These are phyloP conservation scores for Cyclotella kingstonii DNA, from an alignment of 108 stramenopile genomes.

Conservation along the genomic window DNA sequence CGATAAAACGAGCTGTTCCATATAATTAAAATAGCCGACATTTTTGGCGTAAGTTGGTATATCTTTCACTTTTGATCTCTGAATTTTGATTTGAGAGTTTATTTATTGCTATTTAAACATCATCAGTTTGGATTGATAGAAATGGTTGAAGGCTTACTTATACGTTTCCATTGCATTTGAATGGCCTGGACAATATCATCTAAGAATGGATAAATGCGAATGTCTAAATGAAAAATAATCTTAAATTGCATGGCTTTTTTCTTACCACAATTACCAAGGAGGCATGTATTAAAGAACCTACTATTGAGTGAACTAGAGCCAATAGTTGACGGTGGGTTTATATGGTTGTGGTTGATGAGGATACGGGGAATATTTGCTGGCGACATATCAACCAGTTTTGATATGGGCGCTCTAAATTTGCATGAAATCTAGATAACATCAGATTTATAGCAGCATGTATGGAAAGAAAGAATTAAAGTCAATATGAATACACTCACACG, in stretches of 20 bases:
- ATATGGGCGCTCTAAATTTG: conserved; percentile 70
- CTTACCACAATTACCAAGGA: conserved; percentile 76
- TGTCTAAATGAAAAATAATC: not conserved
- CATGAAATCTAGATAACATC: not conserved
- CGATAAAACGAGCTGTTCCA: no score
- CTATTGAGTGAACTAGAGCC: conserved; percentile 40
- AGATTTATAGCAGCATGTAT: not conserved
- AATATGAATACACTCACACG: conserved; percentile 51
- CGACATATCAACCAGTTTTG: conserved; percentile 70
- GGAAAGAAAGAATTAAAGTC: not conserved
- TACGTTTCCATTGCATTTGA: conserved; percentile 37
- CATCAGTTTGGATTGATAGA: no score
- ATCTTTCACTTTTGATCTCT: no score
- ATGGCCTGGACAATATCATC: conserved; percentile 75
- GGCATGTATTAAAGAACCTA: conserved; percentile 73
- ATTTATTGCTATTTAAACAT: no score
- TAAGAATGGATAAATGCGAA: not conserved
- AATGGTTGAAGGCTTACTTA: no score
- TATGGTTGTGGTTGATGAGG: conserved; percentile 81
- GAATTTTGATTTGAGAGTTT: no score
- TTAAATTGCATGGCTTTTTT: not conserved
- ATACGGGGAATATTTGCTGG: conserved; percentile 67
- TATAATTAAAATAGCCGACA: no score
- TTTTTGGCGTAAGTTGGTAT: no score
- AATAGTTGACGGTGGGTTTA: conserved; percentile 47